Evolutionary conservation across 768 basidiomycete species (phyloP), one percentile per base, ranked within the genome.

Genomic region (Glaciozyma antarctica): DNA sequence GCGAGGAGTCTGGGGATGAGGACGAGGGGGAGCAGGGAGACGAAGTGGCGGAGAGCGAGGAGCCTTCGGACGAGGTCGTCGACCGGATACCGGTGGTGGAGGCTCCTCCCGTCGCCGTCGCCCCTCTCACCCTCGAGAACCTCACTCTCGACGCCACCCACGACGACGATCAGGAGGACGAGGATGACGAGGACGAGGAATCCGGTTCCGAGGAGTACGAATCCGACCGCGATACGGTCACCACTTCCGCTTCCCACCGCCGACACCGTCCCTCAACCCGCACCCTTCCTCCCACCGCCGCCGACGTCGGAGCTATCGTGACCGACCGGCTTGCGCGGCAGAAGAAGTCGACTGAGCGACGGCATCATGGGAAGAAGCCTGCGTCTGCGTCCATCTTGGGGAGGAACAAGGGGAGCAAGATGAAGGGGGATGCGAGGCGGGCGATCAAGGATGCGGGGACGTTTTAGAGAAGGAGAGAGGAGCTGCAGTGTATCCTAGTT

Each of bases 351-450:
- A 81, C 87, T 71, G 81, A 87, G 73, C 81, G 82, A 63, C 88
- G 88, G 75, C 83, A 88, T 74, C 90, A 93, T 78, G 84, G 87
- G 1, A 88, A 86, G 76, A 82, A 85, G 67, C 81, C 82, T 10
- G 80, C 80, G 5, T 81, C 82, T 61, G 80, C 58, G 2, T 66
- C 83, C 62, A 82, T 81, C 34, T 47, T 71, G 13, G 80, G 79
- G 19, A 79, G 88, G 47, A 79, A 84, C 28, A 84, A 85, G 69
- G 90, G 90, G 26, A 90, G 87, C 75, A 93, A 93, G 75, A 85
- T 85, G 61, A 93, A 90, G 77, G 84, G 85, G 73, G 88, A 90
- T 28, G 52, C 53, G 48, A 44, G 21, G 22, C 41, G 63, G 17
- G 65, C 60, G 52, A 64, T 66, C 51, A 62, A 64, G 60, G 52